Evolutionary conservation across 495 filamentous ascomycete species (phyloP).

Genomic region (Aspergillus hancockii): DNA sequence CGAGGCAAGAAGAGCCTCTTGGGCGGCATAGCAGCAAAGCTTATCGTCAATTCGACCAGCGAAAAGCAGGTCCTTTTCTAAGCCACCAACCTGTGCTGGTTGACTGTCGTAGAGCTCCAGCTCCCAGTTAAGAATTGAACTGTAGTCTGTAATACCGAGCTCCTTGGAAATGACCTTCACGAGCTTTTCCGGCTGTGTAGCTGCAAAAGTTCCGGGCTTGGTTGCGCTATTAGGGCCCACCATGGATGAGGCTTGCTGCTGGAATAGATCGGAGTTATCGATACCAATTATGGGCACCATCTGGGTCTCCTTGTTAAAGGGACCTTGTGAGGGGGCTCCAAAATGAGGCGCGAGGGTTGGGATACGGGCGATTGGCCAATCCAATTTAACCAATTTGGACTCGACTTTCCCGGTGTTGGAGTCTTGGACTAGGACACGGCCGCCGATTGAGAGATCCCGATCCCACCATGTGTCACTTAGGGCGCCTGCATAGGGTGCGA

Average conservation of each 20-base stretch:
- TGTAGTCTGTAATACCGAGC: slow-evolving; percentile 66
- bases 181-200: slow-evolving; percentile 80
- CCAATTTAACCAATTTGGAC: slow-evolving; percentile 81
- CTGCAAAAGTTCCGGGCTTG: slow-evolving; percentile 62
- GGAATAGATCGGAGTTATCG: slow-evolving; percentile 66
- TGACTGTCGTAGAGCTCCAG: slow-evolving; percentile 94
- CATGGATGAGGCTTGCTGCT: slow-evolving; percentile 22
- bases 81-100: slow-evolving; percentile 77
- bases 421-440: slow-evolving; percentile 81
- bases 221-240: slow-evolving; percentile 33
- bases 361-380: slow-evolving; percentile 91
- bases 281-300: slow-evolving; percentile 93
- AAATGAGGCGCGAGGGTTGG: slow-evolving; percentile 95
- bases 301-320: slow-evolving; percentile 87
- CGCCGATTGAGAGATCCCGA: slow-evolving; percentile 86
- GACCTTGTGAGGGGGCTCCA: slow-evolving; percentile 72
- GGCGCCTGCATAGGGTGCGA: slow-evolving; percentile 89
- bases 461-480: slow-evolving; percentile 93
- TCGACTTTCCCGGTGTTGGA: slow-evolving; percentile 72
- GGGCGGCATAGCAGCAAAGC: slow-evolving; percentile 89
- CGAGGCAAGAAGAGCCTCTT: slow-evolving; percentile 78
- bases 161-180: slow-evolving; percentile 79
- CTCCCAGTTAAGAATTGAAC: slow-evolving; percentile 89
- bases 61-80: slow-evolving; percentile 94
- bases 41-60: slow-evolving; percentile 96